phyloP scores from a whole-genome alignment of 2,329 filamentous ascomycete species.

The Verticillium klebahnii region DNA sequence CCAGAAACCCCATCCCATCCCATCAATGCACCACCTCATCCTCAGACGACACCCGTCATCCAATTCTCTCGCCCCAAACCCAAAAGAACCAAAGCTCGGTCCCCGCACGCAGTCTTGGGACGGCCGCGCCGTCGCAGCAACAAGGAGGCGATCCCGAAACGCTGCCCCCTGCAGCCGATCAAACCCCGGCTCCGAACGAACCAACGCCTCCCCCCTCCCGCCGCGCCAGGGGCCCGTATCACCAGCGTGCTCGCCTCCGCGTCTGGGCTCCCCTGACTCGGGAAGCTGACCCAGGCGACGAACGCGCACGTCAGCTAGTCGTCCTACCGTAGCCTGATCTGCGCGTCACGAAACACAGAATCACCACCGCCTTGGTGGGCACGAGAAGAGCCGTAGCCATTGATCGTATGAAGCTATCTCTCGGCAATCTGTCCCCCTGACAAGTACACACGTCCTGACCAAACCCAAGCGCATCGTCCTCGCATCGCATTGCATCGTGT shows the following conservation, averaged over 20 bases:
- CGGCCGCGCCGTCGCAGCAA: not conserved
- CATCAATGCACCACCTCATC: conserved; percentile 1
- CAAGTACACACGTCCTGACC: not conserved
- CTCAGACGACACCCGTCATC: conserved; percentile 3
- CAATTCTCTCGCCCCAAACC: not conserved
- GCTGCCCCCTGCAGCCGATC: conserved; percentile 13
- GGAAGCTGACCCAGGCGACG: not conserved
- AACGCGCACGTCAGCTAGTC: not conserved
- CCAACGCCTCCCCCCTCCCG: not conserved
- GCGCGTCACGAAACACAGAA: not conserved
- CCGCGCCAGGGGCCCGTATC: not conserved
- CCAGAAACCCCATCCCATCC: not conserved
- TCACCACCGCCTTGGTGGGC: not conserved
- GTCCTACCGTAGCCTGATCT: not conserved
- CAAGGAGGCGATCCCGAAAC: conserved; percentile 14
- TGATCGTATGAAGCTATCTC: not conserved
- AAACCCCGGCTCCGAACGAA: conserved; percentile 12
- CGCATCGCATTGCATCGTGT: not conserved
- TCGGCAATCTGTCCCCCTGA: not conserved
- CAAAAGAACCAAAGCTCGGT: not conserved
- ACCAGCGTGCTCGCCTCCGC: not conserved
- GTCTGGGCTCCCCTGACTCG: not conserved
- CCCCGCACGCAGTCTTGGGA: not conserved
- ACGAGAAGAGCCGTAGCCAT: not conserved
- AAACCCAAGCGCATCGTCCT: not conserved